Percentiles rank a stretch among this genome's conserved stretches.
Evolutionary conservation across 2,329 filamentous ascomycete genomes (phyloP).

Genomic region (Penicillium capsulatum): DNA sequence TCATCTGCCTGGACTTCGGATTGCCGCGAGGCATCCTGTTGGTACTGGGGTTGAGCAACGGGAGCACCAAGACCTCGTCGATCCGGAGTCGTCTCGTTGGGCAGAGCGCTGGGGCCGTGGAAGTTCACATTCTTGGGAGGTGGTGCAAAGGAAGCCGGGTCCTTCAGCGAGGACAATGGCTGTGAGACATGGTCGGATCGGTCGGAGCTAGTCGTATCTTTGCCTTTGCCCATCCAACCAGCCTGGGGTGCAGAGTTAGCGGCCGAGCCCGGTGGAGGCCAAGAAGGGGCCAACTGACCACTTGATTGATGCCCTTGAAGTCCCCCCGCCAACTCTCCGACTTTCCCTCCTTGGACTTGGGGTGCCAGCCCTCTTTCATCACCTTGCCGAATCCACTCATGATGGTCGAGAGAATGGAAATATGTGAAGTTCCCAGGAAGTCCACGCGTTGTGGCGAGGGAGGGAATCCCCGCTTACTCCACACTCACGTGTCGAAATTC

Average conservation of each 20-base stretch:
- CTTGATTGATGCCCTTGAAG: slow-evolving; percentile 55
- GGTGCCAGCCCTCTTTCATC: slow-evolving; percentile 53
- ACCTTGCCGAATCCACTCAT: slow-evolving; percentile 49
- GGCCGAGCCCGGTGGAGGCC: slow-evolving; percentile 4
- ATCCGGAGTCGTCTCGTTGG: slow-evolving; percentile 45
- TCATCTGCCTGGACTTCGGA: slow-evolving; percentile 30
- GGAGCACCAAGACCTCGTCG: slow-evolving; percentile 43
- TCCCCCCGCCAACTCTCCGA: slow-evolving; percentile 54
- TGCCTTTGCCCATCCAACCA: slow-evolving; percentile 56
- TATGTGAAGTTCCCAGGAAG: neutral
- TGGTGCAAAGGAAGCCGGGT: slow-evolving; percentile 73
- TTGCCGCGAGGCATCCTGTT: slow-evolving; percentile 29
- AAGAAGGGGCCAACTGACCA: slow-evolving; percentile 42
- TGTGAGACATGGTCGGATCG: slow-evolving; percentile 51
- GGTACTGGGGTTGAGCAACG: slow-evolving; percentile 36
- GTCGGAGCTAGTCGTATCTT: slow-evolving; percentile 41
- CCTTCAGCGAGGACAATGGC: slow-evolving; percentile 67
- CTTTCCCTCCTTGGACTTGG: slow-evolving; percentile 50
- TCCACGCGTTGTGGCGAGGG: neutral
- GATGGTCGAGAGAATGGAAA: slow-evolving; percentile 7
- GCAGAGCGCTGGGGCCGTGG: slow-evolving; percentile 44
- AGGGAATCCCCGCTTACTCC: slow-evolving; percentile 10
- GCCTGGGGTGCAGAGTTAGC: slow-evolving; percentile 40
- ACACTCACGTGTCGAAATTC: slow-evolving; percentile 14
- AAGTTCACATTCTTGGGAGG: slow-evolving; percentile 65